phyloP scores from a whole-genome alignment of 208 protist species.

The Vickermania spadyakhi region DNA sequence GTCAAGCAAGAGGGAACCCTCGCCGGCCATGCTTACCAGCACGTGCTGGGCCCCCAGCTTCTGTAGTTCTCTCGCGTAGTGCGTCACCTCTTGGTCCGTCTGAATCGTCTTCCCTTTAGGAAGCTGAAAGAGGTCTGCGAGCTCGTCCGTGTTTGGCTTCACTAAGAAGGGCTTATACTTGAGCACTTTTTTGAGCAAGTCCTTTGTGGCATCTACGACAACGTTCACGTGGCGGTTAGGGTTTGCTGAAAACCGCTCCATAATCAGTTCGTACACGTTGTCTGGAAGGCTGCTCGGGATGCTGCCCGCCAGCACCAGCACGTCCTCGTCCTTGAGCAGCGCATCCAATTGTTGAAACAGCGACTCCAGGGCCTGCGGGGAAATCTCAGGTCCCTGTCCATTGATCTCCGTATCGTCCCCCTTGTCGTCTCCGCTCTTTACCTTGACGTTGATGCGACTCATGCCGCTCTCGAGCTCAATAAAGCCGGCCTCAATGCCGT shows the following conservation, averaged over 20 bases:
- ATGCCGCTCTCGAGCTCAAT: neutral
- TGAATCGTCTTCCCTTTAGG: neutral
- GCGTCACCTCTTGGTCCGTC: neutral
- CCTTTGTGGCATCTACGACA: neutral
- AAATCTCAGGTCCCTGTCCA: neutral
- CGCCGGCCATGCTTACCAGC: neutral
- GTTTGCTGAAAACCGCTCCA: neutral
- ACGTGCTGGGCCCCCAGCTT: neutral
- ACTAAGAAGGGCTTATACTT: neutral
- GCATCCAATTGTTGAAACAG: neutral
- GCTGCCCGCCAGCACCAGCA: neutral
- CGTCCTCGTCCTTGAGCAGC: neutral
- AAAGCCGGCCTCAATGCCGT: neutral
- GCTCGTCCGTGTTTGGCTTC: neutral
- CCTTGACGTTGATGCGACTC: neutral
- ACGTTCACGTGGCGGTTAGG: neutral
- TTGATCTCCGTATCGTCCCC: neutral
- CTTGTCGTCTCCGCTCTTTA: neutral
- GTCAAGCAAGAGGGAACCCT: neutral
- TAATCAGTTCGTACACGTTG: neutral
- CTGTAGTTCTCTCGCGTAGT: neutral
- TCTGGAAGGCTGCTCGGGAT: neutral
- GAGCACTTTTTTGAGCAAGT: neutral
- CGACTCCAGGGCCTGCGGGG: neutral
- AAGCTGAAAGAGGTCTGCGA: neutral